phyloP scores from a whole-genome alignment of 2,329 filamentous ascomycete genomes.

The Diaporthe aspalathi region DNA sequence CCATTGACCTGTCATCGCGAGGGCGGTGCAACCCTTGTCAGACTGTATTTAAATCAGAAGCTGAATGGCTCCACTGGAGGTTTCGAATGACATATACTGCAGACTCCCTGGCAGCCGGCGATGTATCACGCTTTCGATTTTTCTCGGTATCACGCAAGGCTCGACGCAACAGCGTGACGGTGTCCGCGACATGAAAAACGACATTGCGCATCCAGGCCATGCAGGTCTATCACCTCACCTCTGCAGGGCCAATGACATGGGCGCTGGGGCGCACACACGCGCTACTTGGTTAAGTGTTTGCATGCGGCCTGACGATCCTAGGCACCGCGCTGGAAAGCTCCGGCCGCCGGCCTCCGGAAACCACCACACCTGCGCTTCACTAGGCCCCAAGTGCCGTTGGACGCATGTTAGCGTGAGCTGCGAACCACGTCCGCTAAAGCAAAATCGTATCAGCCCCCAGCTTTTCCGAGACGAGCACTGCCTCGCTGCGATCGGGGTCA shows the following conservation, averaged over 20 bases:
- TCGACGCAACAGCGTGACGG: conserved; percentile 10
- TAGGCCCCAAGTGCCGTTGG: conserved; percentile 21
- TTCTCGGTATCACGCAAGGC: conserved; percentile 8
- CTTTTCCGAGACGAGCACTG: conserved; percentile 18
- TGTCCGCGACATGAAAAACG: conserved; percentile 25
- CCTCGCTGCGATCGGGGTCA: neutral
- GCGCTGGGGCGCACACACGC: neutral
- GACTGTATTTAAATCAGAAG: neutral
- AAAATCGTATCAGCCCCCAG: conserved; percentile 26
- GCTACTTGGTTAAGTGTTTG: conserved; percentile 33
- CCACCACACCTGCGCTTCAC: conserved; percentile 25
- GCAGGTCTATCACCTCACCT: conserved; percentile 34
- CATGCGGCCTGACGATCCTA: conserved; percentile 29
- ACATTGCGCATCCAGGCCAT: conserved; percentile 14
- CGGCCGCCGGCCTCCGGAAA: conserved; percentile 14
- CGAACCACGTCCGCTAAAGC: conserved; percentile 22
- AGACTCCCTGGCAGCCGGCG: conserved; percentile 20
- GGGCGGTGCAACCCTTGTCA: conserved; percentile 7
- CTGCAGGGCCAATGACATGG: conserved; percentile 31
- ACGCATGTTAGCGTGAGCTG: conserved; percentile 27
- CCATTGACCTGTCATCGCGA: conserved; percentile 34
- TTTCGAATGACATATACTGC: conserved; percentile 7
- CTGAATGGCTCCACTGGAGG: neutral
- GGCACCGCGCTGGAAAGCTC: conserved; percentile 16
- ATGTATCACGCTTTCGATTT: neutral